Base-by-base conservation (phyloP, 179 eudicot genomes). In the Silene noctiflora region DNA sequence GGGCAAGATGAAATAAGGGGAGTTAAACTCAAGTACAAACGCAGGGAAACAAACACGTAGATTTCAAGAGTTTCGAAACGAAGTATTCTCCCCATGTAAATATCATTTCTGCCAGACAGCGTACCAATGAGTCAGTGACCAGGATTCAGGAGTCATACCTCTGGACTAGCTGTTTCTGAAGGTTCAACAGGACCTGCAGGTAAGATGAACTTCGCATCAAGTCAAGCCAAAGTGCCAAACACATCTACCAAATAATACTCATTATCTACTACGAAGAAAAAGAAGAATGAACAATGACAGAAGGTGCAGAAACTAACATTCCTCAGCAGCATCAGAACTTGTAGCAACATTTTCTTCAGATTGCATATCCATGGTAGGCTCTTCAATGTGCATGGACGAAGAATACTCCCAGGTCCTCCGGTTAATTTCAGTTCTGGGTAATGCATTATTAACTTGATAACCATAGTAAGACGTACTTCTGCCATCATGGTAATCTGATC, bases 391-490 rank as follows among this genome's bases (percentile, higher is more conserved):
- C 81, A 83, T 60, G 31, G 84, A 35, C 67, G 91, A 74, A 84
- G 90, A 84, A 79, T 84, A 90, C 56, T 90, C 90, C 91, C 94
- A 90, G 66, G 85, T 83, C 76, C 90, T 79, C 58, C 84, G 84
- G 74, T 76, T 85, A 72, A 78, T 70, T 80, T 90, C 94, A 71
- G 84, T 87, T 70, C 86, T 84, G 20, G 88, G 85, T 72, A 83
- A 80, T 75, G 82, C 78, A 78, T 44, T 13, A 44, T 44, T 44
- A 44, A 44, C 51, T 44, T 84, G 71, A 67, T 73, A 83, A 14
- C 88, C 89, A 67, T 85, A 88, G 84, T 87, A 87, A 3, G 89
- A 76, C 63, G 85, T 77, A 81, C 83, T 87, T 79, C 83, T 89
- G 11, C 75, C 84, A 66, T 83, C 83, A 72, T 87, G 81, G 70